phyloP scores from a whole-genome alignment of 1,284 basidiomycete genomes.

The Tylopilus microsporus region DNA sequence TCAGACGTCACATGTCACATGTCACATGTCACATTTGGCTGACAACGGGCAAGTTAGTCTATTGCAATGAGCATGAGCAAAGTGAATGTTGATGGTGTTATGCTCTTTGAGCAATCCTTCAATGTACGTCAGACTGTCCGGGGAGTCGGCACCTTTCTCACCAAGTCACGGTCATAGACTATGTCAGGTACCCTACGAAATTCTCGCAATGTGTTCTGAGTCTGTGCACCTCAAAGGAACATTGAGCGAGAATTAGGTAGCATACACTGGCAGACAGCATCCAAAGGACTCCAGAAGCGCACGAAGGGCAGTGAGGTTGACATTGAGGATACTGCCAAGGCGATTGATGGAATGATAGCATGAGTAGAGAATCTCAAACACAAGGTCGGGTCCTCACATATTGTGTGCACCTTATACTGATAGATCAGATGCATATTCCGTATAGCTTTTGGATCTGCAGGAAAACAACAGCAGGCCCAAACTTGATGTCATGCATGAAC shows the following conservation, averaged over 20 bases:
- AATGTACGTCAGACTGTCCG: conserved; percentile 45
- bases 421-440: conserved; percentile 16
- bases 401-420: conserved; percentile 7
- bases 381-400: conserved; percentile 52
- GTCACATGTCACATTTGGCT: conserved; percentile 10
- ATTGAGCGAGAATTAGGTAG: conserved; percentile 73
- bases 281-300: conserved; percentile 52
- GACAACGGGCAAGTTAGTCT: conserved; percentile 13
- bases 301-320: conserved; percentile 37
- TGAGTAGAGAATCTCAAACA: conserved; percentile 73
- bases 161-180: background rate
- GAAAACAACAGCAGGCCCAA: conserved; percentile 61
- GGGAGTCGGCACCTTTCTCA: conserved; percentile 8
- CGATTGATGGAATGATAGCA: conserved; percentile 71
- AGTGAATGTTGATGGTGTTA: conserved; percentile 68
- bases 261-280: conserved; percentile 43
- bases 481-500: conserved; percentile 66
- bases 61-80: conserved; percentile 43
- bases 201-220: conserved; percentile 76
- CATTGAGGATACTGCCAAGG: conserved; percentile 51
- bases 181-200: conserved; percentile 79
- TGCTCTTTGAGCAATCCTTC: conserved; percentile 86
- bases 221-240: conserved; percentile 60
- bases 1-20: background rate
- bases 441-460: conserved; percentile 67